Conservation (phyloP, 306 rosid genomes). For the Acacia crassicarpa region DNA sequence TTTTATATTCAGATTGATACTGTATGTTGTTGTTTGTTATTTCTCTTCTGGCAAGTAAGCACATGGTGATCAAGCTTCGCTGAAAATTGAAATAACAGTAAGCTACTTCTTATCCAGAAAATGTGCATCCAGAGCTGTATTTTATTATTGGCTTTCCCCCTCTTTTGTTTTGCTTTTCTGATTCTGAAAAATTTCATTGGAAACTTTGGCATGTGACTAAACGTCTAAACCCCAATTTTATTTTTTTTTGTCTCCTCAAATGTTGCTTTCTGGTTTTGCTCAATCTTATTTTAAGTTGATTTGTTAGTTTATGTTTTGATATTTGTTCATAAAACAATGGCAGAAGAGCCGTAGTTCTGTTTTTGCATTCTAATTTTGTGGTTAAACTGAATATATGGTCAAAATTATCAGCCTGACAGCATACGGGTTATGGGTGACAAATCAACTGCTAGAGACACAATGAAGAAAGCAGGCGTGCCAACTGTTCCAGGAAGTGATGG, state of each 20-base stretch:
- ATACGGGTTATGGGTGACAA: constrained; percentile 98
- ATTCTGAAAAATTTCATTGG: background rate
- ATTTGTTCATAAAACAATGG: constrained; percentile 10
- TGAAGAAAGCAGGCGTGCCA: constrained; percentile 86
- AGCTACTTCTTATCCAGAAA: constrained; percentile 10
- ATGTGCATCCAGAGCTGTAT: constrained; percentile 10
- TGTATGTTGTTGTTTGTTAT: background rate
- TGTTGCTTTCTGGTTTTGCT: background rate
- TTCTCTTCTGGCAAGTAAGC: constrained; percentile 7
- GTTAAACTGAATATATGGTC: constrained; percentile 30
- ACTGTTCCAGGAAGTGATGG: constrained; percentile 85
- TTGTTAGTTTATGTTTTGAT: background rate
- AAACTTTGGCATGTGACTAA: background rate
- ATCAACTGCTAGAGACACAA: constrained; percentile 91
- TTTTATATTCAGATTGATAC: constrained; percentile 11
- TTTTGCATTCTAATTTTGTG: constrained; percentile 20
- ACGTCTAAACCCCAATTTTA: background rate
- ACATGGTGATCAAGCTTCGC: background rate
- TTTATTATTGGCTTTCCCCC: background rate
- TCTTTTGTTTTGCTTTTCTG: background rate
- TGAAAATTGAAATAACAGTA: background rate
- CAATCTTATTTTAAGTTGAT: constrained; percentile 19
- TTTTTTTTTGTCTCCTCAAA: background rate
- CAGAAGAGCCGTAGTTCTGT: background rate
- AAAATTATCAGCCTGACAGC: constrained; percentile 79